These are phyloP conservation scores for Aspergillus sp. DNA, from an alignment of 2,329 filamentous ascomycete species.

Conservation along the genomic window DNA sequence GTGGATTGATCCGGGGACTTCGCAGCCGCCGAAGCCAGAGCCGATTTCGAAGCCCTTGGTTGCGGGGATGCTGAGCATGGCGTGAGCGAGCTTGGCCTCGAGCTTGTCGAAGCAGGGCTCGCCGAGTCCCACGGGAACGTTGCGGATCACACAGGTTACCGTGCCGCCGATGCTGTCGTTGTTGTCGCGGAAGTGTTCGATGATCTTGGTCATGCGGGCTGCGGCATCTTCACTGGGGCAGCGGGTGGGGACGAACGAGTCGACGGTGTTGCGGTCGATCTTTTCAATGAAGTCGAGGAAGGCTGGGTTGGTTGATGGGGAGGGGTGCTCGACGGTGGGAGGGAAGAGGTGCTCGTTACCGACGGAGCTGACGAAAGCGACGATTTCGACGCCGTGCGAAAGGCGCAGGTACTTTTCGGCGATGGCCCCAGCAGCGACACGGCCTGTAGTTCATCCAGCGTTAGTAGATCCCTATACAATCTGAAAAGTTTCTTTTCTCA, in stretches of 20 bases:
- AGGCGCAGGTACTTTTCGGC: conserved; percentile 88
- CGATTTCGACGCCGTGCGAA: conserved; percentile 85
- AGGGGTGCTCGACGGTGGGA: conserved; percentile 69
- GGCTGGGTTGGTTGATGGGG: conserved; percentile 72
- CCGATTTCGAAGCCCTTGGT: conserved; percentile 97
- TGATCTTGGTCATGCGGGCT: conserved; percentile 75
- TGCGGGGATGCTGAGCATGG: conserved; percentile 93
- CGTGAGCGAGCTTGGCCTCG: conserved; percentile 87
- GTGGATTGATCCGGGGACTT: conserved; percentile 85
- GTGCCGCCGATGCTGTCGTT: conserved; percentile 93
- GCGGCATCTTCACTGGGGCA: conserved; percentile 73
- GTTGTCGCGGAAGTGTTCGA: conserved; percentile 76
- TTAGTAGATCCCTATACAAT: not conserved
- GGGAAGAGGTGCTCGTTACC: conserved; percentile 79
- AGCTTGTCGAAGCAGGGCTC: conserved; percentile 97
- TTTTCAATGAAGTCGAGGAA: conserved; percentile 75
- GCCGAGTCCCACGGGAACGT: conserved; percentile 81
- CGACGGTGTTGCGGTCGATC: conserved; percentile 76
- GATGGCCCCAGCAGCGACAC: conserved; percentile 89
- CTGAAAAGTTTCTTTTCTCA: conserved; percentile 33
- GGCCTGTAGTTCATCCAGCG: conserved; percentile 49
- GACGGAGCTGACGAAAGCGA: conserved; percentile 86
- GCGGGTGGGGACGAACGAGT: conserved; percentile 81
- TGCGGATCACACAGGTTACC: conserved; percentile 90
- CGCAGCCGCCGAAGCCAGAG: conserved; percentile 85